These are phyloP conservation scores for Hortaea sp. DNA, from an alignment of 2,329 filamentous ascomycete species.

Conservation along the genomic window DNA sequence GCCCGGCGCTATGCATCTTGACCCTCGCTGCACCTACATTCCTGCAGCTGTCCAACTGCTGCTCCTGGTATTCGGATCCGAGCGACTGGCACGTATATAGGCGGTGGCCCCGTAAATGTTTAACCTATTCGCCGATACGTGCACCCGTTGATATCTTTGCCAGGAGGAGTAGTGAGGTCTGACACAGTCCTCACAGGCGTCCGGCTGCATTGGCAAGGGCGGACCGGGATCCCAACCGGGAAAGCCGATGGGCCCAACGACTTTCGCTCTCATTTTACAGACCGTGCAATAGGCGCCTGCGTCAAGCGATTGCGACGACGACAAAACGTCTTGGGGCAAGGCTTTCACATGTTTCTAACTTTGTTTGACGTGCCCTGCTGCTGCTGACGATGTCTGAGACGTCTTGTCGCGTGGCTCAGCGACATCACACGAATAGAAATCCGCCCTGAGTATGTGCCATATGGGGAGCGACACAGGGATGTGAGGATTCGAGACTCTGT, in stretches of 20 bases:
- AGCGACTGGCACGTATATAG: not conserved
- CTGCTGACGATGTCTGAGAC: no score
- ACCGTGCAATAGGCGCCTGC: not conserved
- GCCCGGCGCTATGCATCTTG: not conserved
- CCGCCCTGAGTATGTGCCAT: no score
- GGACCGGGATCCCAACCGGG: not conserved
- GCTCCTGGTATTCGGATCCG: no score
- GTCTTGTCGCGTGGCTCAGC: no score
- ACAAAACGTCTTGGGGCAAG: no score
- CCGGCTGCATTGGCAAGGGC: not conserved
- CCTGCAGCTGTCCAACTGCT: not conserved
- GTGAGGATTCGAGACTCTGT: no score
- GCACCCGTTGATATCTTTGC: not conserved
- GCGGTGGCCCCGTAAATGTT: not conserved
- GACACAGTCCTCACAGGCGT: not conserved
- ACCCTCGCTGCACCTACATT: not conserved
- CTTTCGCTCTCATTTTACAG: not conserved
- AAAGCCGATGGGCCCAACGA: not conserved
- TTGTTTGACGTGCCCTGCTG: no score
- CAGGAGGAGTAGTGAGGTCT: not conserved
- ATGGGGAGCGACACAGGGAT: no score
- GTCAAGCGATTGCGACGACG: no score
- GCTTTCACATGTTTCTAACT: no score
- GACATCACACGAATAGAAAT: no score
- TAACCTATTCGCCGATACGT: not conserved